These are phyloP conservation scores for Chaetomiaceae sp. DNA, from an alignment of 2,329 filamentous ascomycete species.

Conservation along the genomic window DNA sequence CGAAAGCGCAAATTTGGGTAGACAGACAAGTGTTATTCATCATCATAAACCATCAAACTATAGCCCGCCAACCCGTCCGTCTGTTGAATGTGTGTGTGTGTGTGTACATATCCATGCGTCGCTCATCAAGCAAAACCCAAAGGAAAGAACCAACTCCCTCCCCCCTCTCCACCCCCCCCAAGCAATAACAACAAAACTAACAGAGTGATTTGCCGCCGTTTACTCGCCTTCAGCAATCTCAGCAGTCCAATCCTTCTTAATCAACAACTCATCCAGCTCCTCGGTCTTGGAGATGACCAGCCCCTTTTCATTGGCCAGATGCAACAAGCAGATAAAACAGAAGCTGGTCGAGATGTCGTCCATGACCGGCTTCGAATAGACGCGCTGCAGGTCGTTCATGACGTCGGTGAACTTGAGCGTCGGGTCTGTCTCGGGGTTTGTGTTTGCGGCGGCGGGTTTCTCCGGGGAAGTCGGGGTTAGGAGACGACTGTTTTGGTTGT, in stretches of 20 bases:
- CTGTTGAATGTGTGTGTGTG: neutral
- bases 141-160: neutral
- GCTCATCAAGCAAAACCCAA: neutral
- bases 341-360: conserved; percentile 89
- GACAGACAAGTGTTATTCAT: neutral
- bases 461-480: conserved; percentile 22
- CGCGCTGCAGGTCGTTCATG: conserved; percentile 80
- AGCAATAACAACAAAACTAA: neutral
- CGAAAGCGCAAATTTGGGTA: too few species aligned
- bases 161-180: neutral
- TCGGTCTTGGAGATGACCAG: conserved; percentile 65
- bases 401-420: conserved; percentile 81
- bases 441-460: conserved; percentile 28
- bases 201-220: too few species aligned
- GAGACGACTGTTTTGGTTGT: conserved; percentile 7
- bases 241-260: conserved; percentile 59
- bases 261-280: conserved; percentile 56
- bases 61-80: neutral
- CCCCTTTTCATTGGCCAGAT: conserved; percentile 90
- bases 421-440: conserved; percentile 45
- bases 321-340: conserved; percentile 90
- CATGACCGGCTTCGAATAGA: conserved; percentile 83
- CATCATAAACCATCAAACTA: conserved; percentile 1
- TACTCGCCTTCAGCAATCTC: conserved; percentile 45
- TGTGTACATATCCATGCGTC: neutral